These are phyloP conservation scores for Ciborinia camelliae DNA, from an alignment of 2,329 filamentous ascomycete species.

Conservation along the genomic window DNA sequence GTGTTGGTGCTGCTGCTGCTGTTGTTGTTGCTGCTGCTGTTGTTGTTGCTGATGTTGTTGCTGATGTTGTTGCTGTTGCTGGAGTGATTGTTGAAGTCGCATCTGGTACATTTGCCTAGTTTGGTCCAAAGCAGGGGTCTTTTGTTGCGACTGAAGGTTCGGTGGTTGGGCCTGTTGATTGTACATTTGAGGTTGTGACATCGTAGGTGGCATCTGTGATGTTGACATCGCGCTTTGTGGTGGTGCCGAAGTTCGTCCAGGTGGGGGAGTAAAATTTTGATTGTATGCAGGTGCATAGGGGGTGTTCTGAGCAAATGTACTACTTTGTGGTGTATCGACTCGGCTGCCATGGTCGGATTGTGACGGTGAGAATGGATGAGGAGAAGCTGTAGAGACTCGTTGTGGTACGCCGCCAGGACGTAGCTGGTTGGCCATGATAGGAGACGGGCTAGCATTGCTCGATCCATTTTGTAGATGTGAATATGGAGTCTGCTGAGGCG, in stretches of 20 bases:
- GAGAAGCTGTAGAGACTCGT: conserved; percentile 85
- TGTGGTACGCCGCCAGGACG: conserved; percentile 69
- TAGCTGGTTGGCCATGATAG: conserved; percentile 82
- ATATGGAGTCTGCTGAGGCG: conserved; percentile 65
- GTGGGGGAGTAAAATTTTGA: conserved; percentile 55
- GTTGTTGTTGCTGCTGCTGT: conserved; percentile 62
- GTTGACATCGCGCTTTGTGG: conserved; percentile 53
- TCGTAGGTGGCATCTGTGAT: conserved; percentile 43
- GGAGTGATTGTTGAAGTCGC: conserved; percentile 69
- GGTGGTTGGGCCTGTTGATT: conserved; percentile 34
- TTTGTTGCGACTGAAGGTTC: conserved; percentile 43
- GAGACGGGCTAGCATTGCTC: conserved; percentile 83
- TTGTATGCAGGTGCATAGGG: conserved; percentile 57
- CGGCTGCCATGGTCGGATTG: conserved; percentile 69
- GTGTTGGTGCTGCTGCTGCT: conserved; percentile 62
- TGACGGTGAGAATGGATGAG: conserved; percentile 82
- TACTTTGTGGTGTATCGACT: conserved; percentile 68
- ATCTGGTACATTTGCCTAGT: conserved; percentile 78
- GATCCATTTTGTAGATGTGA: conserved; percentile 81
- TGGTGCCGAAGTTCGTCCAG: conserved; percentile 52
- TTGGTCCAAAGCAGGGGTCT: conserved; percentile 58
- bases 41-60: conserved; percentile 69
- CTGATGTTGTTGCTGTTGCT: conserved; percentile 62
- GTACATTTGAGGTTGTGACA: conserved; percentile 40
- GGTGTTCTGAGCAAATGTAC: conserved; percentile 60